phyloP scores from a whole-genome alignment of 306 rosid species.

The Geum urbanum region DNA sequence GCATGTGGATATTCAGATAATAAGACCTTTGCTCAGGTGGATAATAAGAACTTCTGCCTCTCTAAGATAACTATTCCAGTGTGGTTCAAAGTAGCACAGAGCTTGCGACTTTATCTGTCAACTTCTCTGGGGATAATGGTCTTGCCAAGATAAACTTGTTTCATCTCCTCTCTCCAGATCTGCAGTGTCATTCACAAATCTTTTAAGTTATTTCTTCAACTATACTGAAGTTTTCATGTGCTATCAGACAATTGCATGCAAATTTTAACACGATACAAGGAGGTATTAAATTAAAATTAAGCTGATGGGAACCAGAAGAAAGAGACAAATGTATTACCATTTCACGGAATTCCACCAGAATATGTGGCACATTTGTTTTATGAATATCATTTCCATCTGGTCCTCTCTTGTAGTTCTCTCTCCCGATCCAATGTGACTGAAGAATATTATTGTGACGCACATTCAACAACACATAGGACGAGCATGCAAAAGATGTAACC shows the following conservation, averaged over 20 bases:
- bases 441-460: constrained; percentile 19
- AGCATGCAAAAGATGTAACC: background rate
- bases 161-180: constrained; percentile 97
- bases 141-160: constrained; percentile 73
- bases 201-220: background rate
- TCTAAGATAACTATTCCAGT: constrained; percentile 17
- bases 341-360: constrained; percentile 86
- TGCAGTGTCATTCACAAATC: constrained; percentile 29
- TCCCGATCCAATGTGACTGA: constrained; percentile 95
- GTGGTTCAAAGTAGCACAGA: constrained; percentile 12
- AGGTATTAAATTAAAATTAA: background rate
- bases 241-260: background rate
- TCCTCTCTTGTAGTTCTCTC: constrained; percentile 79
- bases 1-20: background rate
- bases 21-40: constrained; percentile 1
- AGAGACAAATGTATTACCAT: constrained; percentile 43
- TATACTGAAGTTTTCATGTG: background rate
- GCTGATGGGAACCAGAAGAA: background rate
- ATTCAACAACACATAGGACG: background rate
- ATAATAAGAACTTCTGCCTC: constrained; percentile 4
- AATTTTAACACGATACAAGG: background rate
- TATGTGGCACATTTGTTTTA: constrained; percentile 94
- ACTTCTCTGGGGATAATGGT: constrained; percentile 50
- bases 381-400: constrained; percentile 94
- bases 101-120: constrained; percentile 41